Evolutionary conservation across 2,329 filamentous ascomycete genomes (phyloP).

Genomic region (Uncinocarpus reesii): DNA sequence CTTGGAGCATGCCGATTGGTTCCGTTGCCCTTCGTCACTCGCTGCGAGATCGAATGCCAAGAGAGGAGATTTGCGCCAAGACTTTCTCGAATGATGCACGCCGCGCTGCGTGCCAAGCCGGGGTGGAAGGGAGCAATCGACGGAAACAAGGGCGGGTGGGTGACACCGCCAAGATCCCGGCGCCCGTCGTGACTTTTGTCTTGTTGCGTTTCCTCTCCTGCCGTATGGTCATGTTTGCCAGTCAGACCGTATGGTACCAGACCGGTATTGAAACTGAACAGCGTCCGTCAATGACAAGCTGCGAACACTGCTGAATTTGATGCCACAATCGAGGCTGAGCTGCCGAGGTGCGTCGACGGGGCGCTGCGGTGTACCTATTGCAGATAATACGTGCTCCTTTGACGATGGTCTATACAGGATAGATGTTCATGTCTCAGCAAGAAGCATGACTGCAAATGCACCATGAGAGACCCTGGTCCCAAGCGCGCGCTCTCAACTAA

Average conservation of each 20-base stretch:
- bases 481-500: no score
- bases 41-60: not conserved
- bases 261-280: not conserved
- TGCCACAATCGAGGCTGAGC: no score
- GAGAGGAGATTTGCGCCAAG: constrained; percentile 12
- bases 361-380: no score
- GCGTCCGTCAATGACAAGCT: no score
- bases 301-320: no score
- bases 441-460: no score
- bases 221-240: constrained; percentile 1
- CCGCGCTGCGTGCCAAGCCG: constrained; percentile 3
- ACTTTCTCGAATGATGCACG: constrained; percentile 3
- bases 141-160: not conserved
- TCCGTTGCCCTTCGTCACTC: constrained; percentile 6
- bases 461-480: no score
- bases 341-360: no score
- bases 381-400: no score
- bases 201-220: not conserved
- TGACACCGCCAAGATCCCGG: constrained; percentile 3
- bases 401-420: no score
- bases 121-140: constrained; percentile 1
- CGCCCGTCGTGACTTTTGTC: not conserved
- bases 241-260: not conserved
- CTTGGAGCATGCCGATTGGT: constrained; percentile 3
- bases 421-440: no score